Evolutionary conservation across 768 basidiomycete genomes (phyloP), one percentile per base, ranked within the genome.

Genomic region (Panellus pusillus): DNA sequence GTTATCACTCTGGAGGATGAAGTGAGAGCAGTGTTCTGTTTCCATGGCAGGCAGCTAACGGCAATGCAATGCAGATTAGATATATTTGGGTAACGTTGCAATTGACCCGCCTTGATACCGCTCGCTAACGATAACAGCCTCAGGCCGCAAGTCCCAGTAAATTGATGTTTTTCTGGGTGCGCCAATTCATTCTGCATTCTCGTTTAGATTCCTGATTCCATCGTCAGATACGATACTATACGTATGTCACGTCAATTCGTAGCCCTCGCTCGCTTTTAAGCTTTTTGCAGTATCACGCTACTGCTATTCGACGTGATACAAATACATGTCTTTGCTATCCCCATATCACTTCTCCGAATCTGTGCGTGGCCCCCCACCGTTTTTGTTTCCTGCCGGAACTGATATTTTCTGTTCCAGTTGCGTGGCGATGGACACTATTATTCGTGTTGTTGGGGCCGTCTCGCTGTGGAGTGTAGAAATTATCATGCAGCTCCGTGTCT

Each of bases 391-490:
- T 17, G 11, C 44, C 32, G 49, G 11, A 19, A 11, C 24, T 15
- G 4, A 32, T n/a, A n/a, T n/a, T n/a, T 43, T 27, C 11, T 15
- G 15, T 17, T 14, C 18, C 36, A 79, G 79, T 35, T 79, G 77
- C 47, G 66, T 79, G n/a, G 73, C 70, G 2, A 74, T 74, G 65
- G 77, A 77, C 56, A 70, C 76, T 7, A 68, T 73, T 17, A 77
- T 70, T 29, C 72, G 76, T 6, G 63, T 79, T 7, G 70, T 72
- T 5, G 77, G 79, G 2, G 78, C 74, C 0, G 65, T 79, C 19
- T 73, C 71, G 18, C 62, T 80, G 5, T 79, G 79, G 79, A 70
- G 74, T 28, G 69, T 79, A 11, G 77, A 80, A 56, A 74, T 79
- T 15, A 65, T 78, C 55, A 77, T 80, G 74, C 76, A 77, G 61